Evolutionary conservation across 1,139 yeast species (phyloP).

Genomic region (Diutina ranongensis): DNA sequence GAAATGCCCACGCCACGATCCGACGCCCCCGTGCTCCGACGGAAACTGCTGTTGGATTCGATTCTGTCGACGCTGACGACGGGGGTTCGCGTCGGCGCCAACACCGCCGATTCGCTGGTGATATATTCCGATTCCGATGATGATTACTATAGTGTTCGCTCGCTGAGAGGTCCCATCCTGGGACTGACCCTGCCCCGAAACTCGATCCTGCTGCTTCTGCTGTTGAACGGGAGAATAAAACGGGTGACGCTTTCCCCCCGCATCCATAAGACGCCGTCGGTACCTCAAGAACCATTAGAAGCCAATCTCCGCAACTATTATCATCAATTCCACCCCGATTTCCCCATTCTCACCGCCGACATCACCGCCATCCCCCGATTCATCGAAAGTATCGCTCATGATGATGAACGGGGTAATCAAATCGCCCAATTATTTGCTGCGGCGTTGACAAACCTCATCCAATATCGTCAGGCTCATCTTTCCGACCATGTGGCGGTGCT

Average conservation of each 20-base stretch:
- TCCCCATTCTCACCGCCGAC: slow-evolving; percentile 48
- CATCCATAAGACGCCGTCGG: too few relatives aligned
- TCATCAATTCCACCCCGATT: slow-evolving; percentile 37
- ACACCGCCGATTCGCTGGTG: slow-evolving; percentile 16
- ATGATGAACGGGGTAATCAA: slow-evolving; percentile 24
- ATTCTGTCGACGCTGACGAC: slow-evolving; percentile 20
- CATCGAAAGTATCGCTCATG: slow-evolving; percentile 11
- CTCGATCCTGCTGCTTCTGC: slow-evolving; percentile 33
- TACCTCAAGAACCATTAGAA: slow-evolving; percentile 10
- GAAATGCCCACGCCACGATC: slow-evolving; percentile 27
- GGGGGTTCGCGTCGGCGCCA: slow-evolving; percentile 19
- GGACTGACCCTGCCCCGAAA: slow-evolving; percentile 32
- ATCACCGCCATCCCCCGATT: slow-evolving; percentile 21
- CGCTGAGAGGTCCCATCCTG: slow-evolving; percentile 12
- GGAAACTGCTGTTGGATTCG: slow-evolving; percentile 22
- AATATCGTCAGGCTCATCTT: slow-evolving; percentile 25
- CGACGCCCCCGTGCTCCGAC: slow-evolving; percentile 6
- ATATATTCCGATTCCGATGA: slow-evolving; percentile 27
- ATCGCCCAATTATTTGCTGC: slow-evolving; percentile 40
- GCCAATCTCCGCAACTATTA: slow-evolving; percentile 31
- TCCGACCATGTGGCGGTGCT: slow-evolving; percentile 31
- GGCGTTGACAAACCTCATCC: slow-evolving; percentile 35
- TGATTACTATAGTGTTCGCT: slow-evolving; percentile 25
- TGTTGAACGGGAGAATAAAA: slow-evolving; percentile 33
- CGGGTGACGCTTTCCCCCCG: slow-evolving; percentile 11